Evolutionary conservation across 139 green algal species (phyloP), one percentile per base, ranked within the genome.

Genomic region (Raphidocelis subcapitata): DNA sequence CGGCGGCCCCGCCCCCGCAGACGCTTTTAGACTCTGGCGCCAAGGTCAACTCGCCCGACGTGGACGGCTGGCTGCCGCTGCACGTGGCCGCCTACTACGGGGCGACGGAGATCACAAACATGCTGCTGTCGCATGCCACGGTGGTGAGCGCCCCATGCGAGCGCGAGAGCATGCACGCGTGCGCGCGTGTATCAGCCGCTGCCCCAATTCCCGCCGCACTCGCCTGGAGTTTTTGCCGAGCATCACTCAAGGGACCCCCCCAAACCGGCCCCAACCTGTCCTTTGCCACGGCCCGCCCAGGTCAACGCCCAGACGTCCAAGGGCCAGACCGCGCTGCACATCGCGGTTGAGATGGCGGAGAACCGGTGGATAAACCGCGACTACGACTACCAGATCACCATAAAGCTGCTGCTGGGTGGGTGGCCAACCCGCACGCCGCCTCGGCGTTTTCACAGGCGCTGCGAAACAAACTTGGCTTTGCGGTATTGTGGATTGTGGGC

Each of bases 341-440:
- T 78, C 8, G 72, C 72, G n/a, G 72, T 78, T 0, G 72, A 78
- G 72, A 78, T 78, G 72, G 72, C 72, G 23, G 62, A 78, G 52
- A 54, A 28, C 32, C 51, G 64, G 36, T 78, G 72, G 72, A 62
- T 72, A 18, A 72, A 72, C 62, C 35, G 72, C 14, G 52, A 72
- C n/a, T 78, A 67, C 52, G 47, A 78, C 72, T 78, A 78, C 44
- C 46, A 37, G 23, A 51, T 78, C 5, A 72, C 52, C 0, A 62
- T 78, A 3, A 66, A 72, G 52, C 72, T 78, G 52, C 62, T 78
- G 63, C 52, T 78, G 62, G 72, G 24, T 28, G 54, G 5, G 54
- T 14, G 12, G 54, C 24, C n/a, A n/a, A n/a, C n/a, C 15, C 16
- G 47, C 47, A 18, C 47, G 18, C 16, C 16, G 16, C n/a, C n/a